Base-by-base conservation (phyloP, 129 eudicot species). In the Logfia minima region DNA sequence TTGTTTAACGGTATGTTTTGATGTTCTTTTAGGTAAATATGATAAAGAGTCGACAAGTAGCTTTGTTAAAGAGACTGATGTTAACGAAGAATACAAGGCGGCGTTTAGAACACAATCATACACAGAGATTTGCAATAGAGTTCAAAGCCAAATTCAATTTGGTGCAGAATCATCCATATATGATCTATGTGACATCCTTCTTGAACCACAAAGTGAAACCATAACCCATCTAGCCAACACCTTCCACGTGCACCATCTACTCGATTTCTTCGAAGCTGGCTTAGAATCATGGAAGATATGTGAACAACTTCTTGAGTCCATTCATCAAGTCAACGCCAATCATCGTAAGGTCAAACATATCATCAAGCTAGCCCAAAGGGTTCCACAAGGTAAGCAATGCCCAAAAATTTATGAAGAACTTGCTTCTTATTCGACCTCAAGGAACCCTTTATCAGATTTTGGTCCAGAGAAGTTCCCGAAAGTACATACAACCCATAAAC, bases 61-160 rank as follows among this genome's bases (percentile, higher is more conserved):
- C 83, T 84, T 81, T 75, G 45, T n/a, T 65, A 77, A 68, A 31
- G 85, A 85, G 74, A 69, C 81, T 61, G 81, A 84, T 59, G 90
- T 92, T 28, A 81, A 84, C 68, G 89, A 90, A 74, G 98, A 92
- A 79, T 90, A 92, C 77, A 77, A 72, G 71, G 80, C 85, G 35
- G 93, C 90, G 9, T 84, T 92, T 43, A 86, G 98, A 76, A 90
- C 96, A 43, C 80, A 90, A 34, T 92, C 98, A 4, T 92, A 86
- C 79, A 71, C 63, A 8, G 94, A 92, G 5, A 85, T 92, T 0
- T 88, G 62, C 78, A 72, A 77, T 64, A 85, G 85, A 76, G 83
- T 88, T 71, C 85, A 90, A 34, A 84, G 58, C 64, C 89, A 87
- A 26, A 14, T 88, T 45, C 83, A 64, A 22, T 77, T 76, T 16